Conservation (phyloP, 1,139 yeast genomes). For the Suhomyces maxii region DNA sequence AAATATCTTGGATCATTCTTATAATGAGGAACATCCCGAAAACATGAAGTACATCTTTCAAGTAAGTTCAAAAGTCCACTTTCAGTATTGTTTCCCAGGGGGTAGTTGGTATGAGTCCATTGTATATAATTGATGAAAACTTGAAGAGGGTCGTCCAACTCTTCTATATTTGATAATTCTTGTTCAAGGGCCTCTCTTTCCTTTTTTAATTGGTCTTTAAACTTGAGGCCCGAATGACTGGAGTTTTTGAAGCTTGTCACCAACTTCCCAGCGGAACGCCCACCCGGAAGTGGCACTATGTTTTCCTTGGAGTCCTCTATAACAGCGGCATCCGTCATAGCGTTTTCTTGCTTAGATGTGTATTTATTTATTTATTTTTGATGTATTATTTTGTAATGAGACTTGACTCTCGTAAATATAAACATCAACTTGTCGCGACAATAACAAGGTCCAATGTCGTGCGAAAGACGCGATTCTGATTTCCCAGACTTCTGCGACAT, state of each 20-base stretch:
- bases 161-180: conserved; percentile 47
- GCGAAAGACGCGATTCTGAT: not conserved
- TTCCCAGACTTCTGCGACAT: too few relatives aligned
- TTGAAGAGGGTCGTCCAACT: conserved; percentile 80
- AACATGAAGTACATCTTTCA: conserved; percentile 71
- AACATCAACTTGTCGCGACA: conserved; percentile 3
- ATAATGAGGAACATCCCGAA: conserved; percentile 65
- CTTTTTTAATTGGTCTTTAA: conserved; percentile 27
- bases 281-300: conserved; percentile 66
- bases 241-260: conserved; percentile 33
- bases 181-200: conserved; percentile 48
- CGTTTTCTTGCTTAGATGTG: not conserved
- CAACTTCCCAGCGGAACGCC: conserved; percentile 66
- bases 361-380: too few relatives aligned
- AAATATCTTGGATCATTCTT: conserved; percentile 82
- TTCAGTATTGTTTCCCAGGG: conserved; percentile 65
- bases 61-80: conserved; percentile 67
- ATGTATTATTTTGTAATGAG: not conserved
- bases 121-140: conserved; percentile 66
- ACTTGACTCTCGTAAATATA: not conserved
- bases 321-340: conserved; percentile 40
- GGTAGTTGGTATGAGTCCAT: conserved; percentile 69
- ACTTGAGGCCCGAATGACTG: conserved; percentile 15
- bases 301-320: conserved; percentile 81
- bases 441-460: not conserved